Conservation (phyloP, 495 filamentous ascomycete species). For the Platismatia glauca region DNA sequence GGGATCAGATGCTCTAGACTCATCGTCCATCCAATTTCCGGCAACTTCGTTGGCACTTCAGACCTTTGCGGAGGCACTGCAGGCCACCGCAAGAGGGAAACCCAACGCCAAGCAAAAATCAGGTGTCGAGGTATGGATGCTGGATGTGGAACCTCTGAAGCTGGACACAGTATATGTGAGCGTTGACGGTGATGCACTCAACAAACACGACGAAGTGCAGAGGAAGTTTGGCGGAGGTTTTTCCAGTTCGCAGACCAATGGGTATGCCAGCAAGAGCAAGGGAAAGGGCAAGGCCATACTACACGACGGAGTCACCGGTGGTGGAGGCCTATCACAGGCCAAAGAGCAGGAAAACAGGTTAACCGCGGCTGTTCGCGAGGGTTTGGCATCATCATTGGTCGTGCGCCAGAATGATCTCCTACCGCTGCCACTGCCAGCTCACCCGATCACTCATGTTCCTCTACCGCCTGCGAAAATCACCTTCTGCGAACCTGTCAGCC, state of each 20-base stretch:
- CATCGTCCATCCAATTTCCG: slow-evolving; percentile 75
- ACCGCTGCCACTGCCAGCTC: slow-evolving; percentile 71
- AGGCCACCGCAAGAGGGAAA: slow-evolving; percentile 47
- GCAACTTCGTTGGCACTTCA: slow-evolving; percentile 69
- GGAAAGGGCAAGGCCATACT: slow-evolving; percentile 29
- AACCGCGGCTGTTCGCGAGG: slow-evolving; percentile 67
- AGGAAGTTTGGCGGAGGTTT: slow-evolving; percentile 56
- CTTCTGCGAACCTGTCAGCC: slow-evolving; percentile 66
- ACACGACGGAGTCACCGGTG: slow-evolving; percentile 13
- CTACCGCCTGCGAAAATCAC: slow-evolving; percentile 62
- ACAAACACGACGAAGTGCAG: slow-evolving; percentile 53
- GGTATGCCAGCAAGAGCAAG: slow-evolving; percentile 30
- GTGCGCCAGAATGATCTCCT: slow-evolving; percentile 79
- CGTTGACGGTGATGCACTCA: slow-evolving; percentile 65
- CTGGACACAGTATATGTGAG: slow-evolving; percentile 79
- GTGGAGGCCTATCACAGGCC: slow-evolving; percentile 30
- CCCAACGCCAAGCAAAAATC: slow-evolving; percentile 25
- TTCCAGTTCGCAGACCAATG: slow-evolving; percentile 30
- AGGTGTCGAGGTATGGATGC: slow-evolving; percentile 65
- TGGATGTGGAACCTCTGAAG: slow-evolving; percentile 70
- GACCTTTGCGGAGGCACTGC: slow-evolving; percentile 62
- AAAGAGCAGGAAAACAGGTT: slow-evolving; percentile 55
- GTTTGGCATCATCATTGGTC: slow-evolving; percentile 58
- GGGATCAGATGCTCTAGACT: not conserved
- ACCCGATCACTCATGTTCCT: slow-evolving; percentile 79